Evolutionary conservation across 306 rosid species (phyloP), one percentile per base, ranked within the genome.

Genomic region (Prinsepia uniflora): DNA sequence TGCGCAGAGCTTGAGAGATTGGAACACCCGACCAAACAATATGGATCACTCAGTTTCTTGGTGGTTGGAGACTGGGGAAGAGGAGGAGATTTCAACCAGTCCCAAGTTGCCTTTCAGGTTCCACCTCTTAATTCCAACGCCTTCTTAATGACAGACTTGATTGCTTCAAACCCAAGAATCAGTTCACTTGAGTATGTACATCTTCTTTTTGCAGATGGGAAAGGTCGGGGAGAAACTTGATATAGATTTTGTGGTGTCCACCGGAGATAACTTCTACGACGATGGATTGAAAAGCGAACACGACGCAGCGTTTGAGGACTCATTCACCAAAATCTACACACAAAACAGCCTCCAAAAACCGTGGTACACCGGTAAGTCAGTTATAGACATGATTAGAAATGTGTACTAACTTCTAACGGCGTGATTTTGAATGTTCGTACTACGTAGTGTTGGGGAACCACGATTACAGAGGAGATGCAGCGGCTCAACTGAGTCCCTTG

Each of bases 401-500:
- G 36, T 30, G 36, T 30, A 1, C 36, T 30, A 30, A 30, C 4
- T 30, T 30, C 36, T 30, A 30, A 30, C 4, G 36, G 4, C 36
- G 36, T 30, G 36, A 30, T 30, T 30, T 40, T 54, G 72, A 82
- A 90, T 54, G 74, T 82, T n/a, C n/a, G n/a, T n/a, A n/a, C n/a
- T n/a, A 30, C 3, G 36, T 30, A 93, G 98, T 90, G 74, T 73
- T 93, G 82, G 98, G 98, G 1, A 90, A 93, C 83, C 98, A 90
- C 79, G 98, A 88, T 71, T 93, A 90, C 53, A 84, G 98, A 44
- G 98, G 98, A 24, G 77, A 90, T 70, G 96, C 81, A 54, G 89
- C 81, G 75, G 98, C 97, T 13, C 97, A 93, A 54, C 49, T 90
- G 36, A 90, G 90, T 69, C 96, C 88, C 8, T 34, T 74, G 40